Conservation (phyloP, 345 rosid genomes). For the Laguncularia racemosa region DNA sequence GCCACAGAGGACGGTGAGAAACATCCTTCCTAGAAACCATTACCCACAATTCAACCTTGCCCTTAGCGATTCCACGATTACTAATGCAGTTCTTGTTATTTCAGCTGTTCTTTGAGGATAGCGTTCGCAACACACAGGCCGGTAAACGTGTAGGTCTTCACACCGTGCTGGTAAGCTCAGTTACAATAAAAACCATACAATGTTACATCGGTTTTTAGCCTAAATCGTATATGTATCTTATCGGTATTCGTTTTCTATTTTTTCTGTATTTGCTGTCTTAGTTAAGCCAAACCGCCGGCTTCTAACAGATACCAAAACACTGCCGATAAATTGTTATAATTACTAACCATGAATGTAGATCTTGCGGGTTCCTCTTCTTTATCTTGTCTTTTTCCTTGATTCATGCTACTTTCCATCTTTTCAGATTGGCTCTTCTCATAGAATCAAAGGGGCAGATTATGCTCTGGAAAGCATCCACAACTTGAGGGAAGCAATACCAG, state of each 20-base stretch:
- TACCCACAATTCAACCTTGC: not conserved
- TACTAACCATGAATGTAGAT: no score
- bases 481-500: constrained; percentile 56
- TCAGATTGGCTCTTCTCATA: constrained; percentile 67
- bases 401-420: not conserved
- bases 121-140: constrained; percentile 71
- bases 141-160: constrained; percentile 66
- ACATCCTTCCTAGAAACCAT: not conserved
- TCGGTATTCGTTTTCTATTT: no score
- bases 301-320: no score
- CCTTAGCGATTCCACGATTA: not conserved
- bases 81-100: not conserved
- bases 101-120: constrained; percentile 84
- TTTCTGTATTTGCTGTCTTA: no score
- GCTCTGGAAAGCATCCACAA: constrained; percentile 75
- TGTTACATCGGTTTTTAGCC: no score
- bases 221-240: no score
- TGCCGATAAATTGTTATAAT: no score
- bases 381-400: no score
- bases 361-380: no score
- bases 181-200: not conserved
- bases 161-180: constrained; percentile 53
- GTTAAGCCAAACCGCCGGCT: no score
- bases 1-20: constrained; percentile 69
- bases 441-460: constrained; percentile 62